Conservation (phyloP, 306 rosid species). For the Begonia fuchsioides region DNA sequence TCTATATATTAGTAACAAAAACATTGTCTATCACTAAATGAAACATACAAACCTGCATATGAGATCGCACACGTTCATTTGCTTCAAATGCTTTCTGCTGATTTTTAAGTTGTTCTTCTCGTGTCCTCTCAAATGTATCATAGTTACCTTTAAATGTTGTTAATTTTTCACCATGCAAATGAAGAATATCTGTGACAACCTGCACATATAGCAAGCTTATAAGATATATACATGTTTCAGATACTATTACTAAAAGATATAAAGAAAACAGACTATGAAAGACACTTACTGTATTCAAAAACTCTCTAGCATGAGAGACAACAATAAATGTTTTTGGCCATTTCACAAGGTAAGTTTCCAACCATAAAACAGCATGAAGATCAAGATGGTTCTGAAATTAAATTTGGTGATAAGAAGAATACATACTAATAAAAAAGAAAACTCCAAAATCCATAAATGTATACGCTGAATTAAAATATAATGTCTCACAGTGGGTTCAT, state of each 20-base stretch:
- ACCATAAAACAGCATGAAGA: constrained; percentile 99
- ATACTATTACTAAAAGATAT: too few relatives aligned
- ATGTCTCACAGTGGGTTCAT: constrained; percentile 78
- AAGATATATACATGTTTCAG: too few relatives aligned
- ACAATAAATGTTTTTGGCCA: constrained; percentile 96
- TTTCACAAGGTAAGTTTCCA: constrained; percentile 76
- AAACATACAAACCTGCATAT: constrained; percentile 63
- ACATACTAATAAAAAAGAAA: too few relatives aligned
- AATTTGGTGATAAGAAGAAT: not conserved
- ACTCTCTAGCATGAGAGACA: constrained; percentile 98
- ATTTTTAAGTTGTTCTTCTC: constrained; percentile 78
- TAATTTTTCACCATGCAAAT: constrained; percentile 76
- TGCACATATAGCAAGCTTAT: constrained; percentile 12
- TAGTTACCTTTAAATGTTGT: constrained; percentile 62
- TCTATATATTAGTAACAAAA: not conserved
- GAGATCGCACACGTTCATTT: constrained; percentile 74
- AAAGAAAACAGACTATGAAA: not conserved
- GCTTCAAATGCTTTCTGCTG: constrained; percentile 86
- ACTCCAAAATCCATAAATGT: too few relatives aligned
- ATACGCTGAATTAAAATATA: too few relatives aligned
- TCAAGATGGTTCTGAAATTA: constrained; percentile 90
- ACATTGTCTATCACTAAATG: not conserved
- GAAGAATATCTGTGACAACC: constrained; percentile 92
- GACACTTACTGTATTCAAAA: constrained; percentile 74
- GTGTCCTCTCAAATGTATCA: constrained; percentile 87